Conservation (phyloP, 225 moss, liverwort and hornwort species). For the Polytrichum commune region DNA sequence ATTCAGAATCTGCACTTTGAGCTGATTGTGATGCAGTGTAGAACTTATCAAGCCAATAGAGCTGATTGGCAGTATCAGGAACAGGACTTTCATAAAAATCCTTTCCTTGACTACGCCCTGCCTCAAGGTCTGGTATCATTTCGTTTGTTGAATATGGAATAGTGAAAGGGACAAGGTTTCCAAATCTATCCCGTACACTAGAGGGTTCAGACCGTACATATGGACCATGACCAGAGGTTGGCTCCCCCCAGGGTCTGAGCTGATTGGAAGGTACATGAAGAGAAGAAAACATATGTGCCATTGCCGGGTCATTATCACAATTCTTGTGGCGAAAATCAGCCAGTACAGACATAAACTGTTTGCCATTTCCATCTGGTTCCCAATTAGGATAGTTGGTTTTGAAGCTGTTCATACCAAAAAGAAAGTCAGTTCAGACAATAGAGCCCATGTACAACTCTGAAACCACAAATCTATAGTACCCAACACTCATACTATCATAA, state of each 20-base stretch:
- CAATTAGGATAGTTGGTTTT: constrained; percentile 94
- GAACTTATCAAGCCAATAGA: constrained; percentile 86
- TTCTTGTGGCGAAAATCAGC: constrained; percentile 75
- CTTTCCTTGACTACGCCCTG: constrained; percentile 7
- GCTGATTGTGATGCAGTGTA: constrained; percentile 91
- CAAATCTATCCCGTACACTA: constrained; percentile 57
- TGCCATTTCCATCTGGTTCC: constrained; percentile 97
- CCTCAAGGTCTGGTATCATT: constrained; percentile 4
- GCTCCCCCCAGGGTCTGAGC: constrained; percentile 46
- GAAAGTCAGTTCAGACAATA: not conserved
- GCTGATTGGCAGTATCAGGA: constrained; percentile 50
- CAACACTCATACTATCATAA: too few relatives aligned
- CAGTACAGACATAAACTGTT: constrained; percentile 73
- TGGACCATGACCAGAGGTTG: constrained; percentile 50
- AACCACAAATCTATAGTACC: too few relatives aligned
- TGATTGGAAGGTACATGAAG: constrained; percentile 42
- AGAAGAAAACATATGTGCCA: constrained; percentile 63
- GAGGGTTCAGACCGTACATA: constrained; percentile 55
- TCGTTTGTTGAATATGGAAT: constrained; percentile 44
- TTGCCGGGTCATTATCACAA: constrained; percentile 58
- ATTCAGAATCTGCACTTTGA: constrained; percentile 56
- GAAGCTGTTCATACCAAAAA: constrained; percentile 52
- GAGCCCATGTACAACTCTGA: too few relatives aligned
- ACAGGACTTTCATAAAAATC: constrained; percentile 30
- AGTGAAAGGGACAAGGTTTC: constrained; percentile 50